Evolutionary conservation across 257 asterid genomes (phyloP), one percentile per base, ranked within the genome.

Genomic region (Euphrasia confusa): DNA sequence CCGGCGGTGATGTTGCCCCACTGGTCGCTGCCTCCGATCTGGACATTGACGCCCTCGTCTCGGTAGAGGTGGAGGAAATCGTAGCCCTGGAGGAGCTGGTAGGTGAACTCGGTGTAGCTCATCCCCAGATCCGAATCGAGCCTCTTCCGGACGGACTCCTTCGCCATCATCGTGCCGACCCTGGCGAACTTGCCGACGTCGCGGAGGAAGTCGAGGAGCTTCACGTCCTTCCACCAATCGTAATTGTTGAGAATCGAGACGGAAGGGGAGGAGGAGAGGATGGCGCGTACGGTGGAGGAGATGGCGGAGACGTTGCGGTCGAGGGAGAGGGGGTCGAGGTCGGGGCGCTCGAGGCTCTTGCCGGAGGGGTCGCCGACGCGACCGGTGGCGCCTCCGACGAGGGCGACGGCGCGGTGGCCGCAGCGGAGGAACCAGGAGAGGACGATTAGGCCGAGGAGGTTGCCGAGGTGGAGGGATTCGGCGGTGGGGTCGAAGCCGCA

Each of bases 401-500:
- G 82, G 5, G 94, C 95, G 50, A 91, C 90, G 10, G 67, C 88
- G 2, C 54, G 58, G 77, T 91, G 95, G 63, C 95, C 95, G 47
- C 88, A 86, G 61, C 90, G 95, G 49, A 86, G 77, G 84, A 88
- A 91, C 98, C 96, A 91, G 33, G 98, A 84, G 48, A 91, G 88
- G 10, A 91, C 94, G 61, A 91, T 79, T 50, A 91, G 63, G 42
- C 84, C 96, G 57, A 91, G 75, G 14, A 91, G 95, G 71, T 91
- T 91, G 1, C 98, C 98, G 0, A 91, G 83, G 71, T 91, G 95
- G 73, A 91, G 96, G 65, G 87, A 80, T 50, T 88, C 94, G 5
- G 96, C 95, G 52, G 98, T 91, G 26, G 98, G 98, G 81, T 91
- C 98, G 66, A 91, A 91, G 33, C 98, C 98, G 28, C 98, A 91